Evolutionary conservation across 345 rosid species (phyloP).

Genomic region (Anastatica hierochuntica): DNA sequence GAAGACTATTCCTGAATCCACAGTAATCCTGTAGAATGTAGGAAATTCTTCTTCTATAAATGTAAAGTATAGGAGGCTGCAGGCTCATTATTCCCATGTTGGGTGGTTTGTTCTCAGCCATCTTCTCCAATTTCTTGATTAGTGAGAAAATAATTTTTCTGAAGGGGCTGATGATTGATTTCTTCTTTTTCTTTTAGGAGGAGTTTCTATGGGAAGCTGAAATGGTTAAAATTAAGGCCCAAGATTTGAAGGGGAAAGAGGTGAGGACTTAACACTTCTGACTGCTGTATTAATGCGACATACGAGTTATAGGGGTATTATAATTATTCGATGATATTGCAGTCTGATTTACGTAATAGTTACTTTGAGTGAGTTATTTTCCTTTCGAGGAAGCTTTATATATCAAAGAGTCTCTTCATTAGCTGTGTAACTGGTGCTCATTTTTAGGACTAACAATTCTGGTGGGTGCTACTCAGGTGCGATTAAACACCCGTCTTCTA

Average conservation of each 20-base stretch:
- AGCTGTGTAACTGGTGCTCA: constrained; percentile 13
- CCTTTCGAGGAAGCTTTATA: constrained; percentile 1
- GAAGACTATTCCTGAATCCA: neutral
- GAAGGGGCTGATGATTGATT: constrained; percentile 7
- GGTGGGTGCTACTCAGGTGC: constrained; percentile 53
- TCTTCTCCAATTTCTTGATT: constrained; percentile 1
- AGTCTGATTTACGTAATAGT: constrained; percentile 5
- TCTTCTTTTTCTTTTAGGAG: constrained; percentile 45
- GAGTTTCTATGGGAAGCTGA: constrained; percentile 97
- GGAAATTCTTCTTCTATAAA: neutral
- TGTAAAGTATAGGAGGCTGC: neutral
- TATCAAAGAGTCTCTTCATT: neutral
- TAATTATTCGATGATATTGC: constrained; percentile 2
- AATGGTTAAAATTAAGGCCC: constrained; percentile 96
- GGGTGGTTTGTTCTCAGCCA: constrained; percentile 2
- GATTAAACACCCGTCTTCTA: constrained; percentile 94
- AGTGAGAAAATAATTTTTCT: constrained; percentile 3
- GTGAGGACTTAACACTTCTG: constrained; percentile 34
- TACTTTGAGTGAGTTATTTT: constrained; percentile 2
- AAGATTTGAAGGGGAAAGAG: constrained; percentile 98
- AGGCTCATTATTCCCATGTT: neutral
- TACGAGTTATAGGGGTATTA: neutral
- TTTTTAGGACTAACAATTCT: constrained; percentile 14
- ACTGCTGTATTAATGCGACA: constrained; percentile 9
- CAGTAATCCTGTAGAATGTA: constrained; percentile 7